phyloP scores from a whole-genome alignment of 306 rosid species.

The Geum urbanum region DNA sequence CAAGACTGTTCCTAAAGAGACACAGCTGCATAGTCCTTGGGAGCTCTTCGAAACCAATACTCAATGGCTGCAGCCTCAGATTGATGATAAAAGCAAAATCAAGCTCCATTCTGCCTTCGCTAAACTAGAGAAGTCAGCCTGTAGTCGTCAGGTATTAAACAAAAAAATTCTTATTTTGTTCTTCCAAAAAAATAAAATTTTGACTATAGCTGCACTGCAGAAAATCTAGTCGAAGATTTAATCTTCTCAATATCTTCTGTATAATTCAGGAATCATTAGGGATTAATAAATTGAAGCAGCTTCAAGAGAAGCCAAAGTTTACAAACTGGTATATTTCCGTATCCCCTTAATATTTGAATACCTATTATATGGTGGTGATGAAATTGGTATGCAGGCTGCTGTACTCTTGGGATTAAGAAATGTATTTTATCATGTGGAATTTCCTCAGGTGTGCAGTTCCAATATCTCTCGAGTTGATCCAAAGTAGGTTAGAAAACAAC shows the following conservation, averaged over 20 bases:
- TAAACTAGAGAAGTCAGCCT: constrained; percentile 52
- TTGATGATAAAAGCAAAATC: constrained; percentile 46
- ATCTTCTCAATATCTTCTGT: constrained; percentile 23
- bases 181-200: neutral
- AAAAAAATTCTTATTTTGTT: neutral
- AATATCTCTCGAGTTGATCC: constrained; percentile 63
- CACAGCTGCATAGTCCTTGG: constrained; percentile 93
- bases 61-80: constrained; percentile 72
- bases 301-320: constrained; percentile 54
- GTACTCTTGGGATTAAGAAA: neutral
- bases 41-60: constrained; percentile 77
- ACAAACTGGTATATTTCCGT: constrained; percentile 58
- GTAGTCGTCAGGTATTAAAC: constrained; percentile 56
- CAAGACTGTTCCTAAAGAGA: constrained; percentile 62
- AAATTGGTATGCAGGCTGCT: neutral
- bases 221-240: neutral
- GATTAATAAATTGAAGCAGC: constrained; percentile 53
- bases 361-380: neutral
- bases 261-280: constrained; percentile 77
- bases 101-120: constrained; percentile 53
- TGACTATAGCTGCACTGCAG: neutral
- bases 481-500: constrained; percentile 67
- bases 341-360: neutral
- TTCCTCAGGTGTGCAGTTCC: constrained; percentile 84
- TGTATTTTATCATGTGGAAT: constrained; percentile 2